phyloP scores from a whole-genome alignment of 352 stramenopile species.

The Achlya hypogyna region DNA sequence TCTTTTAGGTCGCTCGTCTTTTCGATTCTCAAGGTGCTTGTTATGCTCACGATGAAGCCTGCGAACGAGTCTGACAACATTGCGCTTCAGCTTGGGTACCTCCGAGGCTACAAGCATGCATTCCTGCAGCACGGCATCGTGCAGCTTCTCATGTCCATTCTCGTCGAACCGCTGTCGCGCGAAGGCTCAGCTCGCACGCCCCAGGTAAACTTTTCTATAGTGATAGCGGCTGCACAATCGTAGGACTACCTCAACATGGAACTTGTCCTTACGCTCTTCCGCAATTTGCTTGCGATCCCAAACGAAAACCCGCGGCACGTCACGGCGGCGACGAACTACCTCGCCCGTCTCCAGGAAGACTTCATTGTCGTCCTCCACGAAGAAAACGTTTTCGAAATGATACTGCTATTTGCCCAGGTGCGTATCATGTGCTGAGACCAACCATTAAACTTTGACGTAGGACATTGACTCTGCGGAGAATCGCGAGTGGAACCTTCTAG shows the following conservation, averaged over 20 bases:
- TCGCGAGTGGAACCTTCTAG: slow-evolving; percentile 78
- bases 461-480: slow-evolving; percentile 80
- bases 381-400: slow-evolving; percentile 82
- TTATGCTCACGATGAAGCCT: slow-evolving; percentile 86
- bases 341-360: slow-evolving; percentile 74
- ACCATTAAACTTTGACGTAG: slow-evolving; percentile 18
- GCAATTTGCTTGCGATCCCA: slow-evolving; percentile 74
- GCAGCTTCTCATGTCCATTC: slow-evolving; percentile 77
- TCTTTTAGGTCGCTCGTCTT: slow-evolving; percentile 55
- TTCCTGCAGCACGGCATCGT: slow-evolving; percentile 63
- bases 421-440: not conserved
- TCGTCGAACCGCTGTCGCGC: slow-evolving; percentile 67
- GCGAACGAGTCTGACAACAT: slow-evolving; percentile 68
- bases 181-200: slow-evolving; percentile 45
- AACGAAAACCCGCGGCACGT: slow-evolving; percentile 72
- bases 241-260: slow-evolving; percentile 82
- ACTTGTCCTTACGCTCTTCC: slow-evolving; percentile 76
- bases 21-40: slow-evolving; percentile 83
- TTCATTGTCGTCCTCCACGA: slow-evolving; percentile 66
- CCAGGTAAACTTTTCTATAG: slow-evolving; percentile 25
- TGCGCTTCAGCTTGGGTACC: slow-evolving; percentile 66
- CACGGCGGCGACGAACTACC: slow-evolving; percentile 66
- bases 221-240: not conserved
- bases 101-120: slow-evolving; percentile 78
- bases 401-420: slow-evolving; percentile 71